Base-by-base conservation (phyloP, 306 rosid genomes). In the Prunus dulcis region DNA sequence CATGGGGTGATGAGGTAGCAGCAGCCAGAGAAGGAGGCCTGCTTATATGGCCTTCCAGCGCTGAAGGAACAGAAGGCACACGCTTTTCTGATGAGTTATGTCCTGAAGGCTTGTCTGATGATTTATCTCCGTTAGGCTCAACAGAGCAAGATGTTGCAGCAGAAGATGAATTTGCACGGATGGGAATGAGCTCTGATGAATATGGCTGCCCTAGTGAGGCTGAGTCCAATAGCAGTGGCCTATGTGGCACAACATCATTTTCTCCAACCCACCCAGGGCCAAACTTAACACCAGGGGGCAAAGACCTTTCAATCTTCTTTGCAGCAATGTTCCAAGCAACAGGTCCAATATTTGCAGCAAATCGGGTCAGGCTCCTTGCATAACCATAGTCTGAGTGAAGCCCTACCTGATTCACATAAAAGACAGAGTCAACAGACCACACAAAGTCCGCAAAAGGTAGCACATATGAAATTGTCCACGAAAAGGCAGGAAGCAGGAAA, bases 181-280 rank as follows among this genome's bases (percentile, higher is more conserved):
- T 72, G 62, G 76, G 51, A 68, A 82, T 23, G 56, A 79, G 69
- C 74, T 51, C 81, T 55, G 74, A 73, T 51, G 74, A 67, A 43
- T 82, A 74, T 27, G 69, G 77, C 76, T 74, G 86, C 57, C 74
- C 67, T n/a, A 67, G 47, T 7, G 64, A 74, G 3, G 72, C 55
- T 47, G 81, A 65, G n/a, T 82, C 70, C 45, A 60, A 69, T 65
- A 71, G 62, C 50, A 69, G 76, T 47, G 79, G 71, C 73, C 78
- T 72, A 38, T 64, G 63, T 67, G 74, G 87, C 38, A 64, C 49
- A 63, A 79, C 28, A 69, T 89, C 94, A 64, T 87, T 82, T 72
- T 89, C 93, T 28, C 82, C 88, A 71, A 87, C 88, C 94, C 94
- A 89, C 61, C 91, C 94, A 45, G 82, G 90, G 78, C 94, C 94